Evolutionary conservation across 495 filamentous ascomycete genomes (phyloP), one percentile per base, ranked within the genome.

Genomic region (Daldinia grandis): DNA sequence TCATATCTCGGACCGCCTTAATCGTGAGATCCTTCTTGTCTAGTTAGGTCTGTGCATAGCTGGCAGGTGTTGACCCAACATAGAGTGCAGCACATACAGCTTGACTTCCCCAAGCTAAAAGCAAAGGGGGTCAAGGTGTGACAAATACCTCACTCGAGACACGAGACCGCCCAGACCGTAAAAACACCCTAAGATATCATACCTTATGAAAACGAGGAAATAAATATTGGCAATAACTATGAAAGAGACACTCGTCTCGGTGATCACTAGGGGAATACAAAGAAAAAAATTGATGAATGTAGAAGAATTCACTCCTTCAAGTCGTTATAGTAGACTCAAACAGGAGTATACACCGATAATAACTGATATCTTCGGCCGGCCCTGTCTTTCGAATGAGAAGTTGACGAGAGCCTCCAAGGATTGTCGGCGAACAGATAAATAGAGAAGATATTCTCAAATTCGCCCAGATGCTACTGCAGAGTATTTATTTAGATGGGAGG

Each of bases 401-500:
- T 35, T 31, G 53, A 31, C 44, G 49, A 40, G 21, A 54, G 10
- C 44, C 63, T 58, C 21, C 25, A 38, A 35, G 28, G 58, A 60
- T 49, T 54, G 58, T 54, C 40, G 40, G 30, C 44, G 30, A 31
- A 61, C 60, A 50, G 35, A 61, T 50, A 55, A 63, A 63, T 35
- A 57, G 56, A 53, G 55, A 64, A 49, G 33, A 60, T 49, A 66
- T 64, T 63, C 21, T 38, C 40, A 33, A 44, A 27, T 60, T 61
- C 28, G 40, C 27, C 62, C 10, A 27, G 69, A 68, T 68, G 4
- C 25, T 21, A 38, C 50, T 6, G 64, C 64, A 60, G 64, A 68
- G 60, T 72, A 68, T 72, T 67, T 72, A 68, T 72, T 64, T 72
- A 60, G 55, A 44, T 56, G 59, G 59, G 69, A 47, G 64, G 69